Base-by-base conservation (phyloP, 805 yeast species). In the Ogataea minuta region DNA sequence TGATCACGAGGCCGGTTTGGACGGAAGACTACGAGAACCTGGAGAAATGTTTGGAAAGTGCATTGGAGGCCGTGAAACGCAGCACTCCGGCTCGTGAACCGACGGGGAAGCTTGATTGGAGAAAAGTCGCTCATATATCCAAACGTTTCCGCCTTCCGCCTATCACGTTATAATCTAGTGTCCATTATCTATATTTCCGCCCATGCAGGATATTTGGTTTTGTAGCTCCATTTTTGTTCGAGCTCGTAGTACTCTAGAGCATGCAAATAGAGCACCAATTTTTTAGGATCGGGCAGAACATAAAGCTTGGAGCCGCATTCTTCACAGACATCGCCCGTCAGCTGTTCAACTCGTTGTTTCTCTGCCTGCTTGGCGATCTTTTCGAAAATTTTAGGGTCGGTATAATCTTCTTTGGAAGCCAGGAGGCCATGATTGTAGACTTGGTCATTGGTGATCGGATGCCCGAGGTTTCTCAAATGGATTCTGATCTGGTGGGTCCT, bases 401-500 rank as follows among this genome's bases (percentile, higher is more conserved):
- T 29, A 23, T 40, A 25, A 25, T 50, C 52, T 14, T 11, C 31
- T 28, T 28, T 34, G 16, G 21, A 27, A 14, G 46, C 34, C 11
- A 44, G 24, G 9, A 44, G 12, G 7, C 51, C 51, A 27, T 31
- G 21, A 17, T 41, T 43, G 36, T 64, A 65, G 10, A 64, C 34
- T 6, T 66, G 63, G 45, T 65, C 70, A 31, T 65, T 65, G 6
- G 44, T 52, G 3, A 65, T 65, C 2, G 68, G 66, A 44, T 45
- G 53, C 0, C 71, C 70, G 44, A 76, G 34, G 45, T 74, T 70
- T 15, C 78, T 54, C 9, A 77, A 54, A 53, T 77, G 82, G 4
- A 77, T 73, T 9, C 82, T 59, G 17, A 77, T 75, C 53, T 77
- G 82, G 55, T 77, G 82, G 54, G 74, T 74, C 44, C 72, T 62